Conservation (phyloP, 2,329 filamentous ascomycete species). For the Colletotrichum sp. region DNA sequence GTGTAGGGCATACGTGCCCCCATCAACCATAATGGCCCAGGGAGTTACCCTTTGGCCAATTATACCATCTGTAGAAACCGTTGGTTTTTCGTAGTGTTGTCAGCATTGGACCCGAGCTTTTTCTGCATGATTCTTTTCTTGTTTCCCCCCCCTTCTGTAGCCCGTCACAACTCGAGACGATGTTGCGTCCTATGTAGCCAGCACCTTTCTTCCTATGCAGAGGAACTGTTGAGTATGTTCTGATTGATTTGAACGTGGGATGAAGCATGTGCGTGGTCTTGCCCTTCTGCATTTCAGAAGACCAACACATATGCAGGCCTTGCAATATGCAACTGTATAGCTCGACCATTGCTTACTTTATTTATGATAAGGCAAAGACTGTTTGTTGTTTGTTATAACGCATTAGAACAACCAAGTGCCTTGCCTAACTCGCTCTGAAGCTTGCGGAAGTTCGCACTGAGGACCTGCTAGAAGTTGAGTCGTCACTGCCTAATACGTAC, state of each 20-base stretch:
- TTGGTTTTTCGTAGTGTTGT: background rate
- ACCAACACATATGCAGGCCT: too few relatives aligned
- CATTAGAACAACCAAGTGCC: background rate
- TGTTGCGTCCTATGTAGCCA: background rate
- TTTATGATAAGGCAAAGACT: background rate
- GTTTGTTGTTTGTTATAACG: background rate
- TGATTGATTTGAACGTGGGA: background rate
- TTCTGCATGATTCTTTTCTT: background rate
- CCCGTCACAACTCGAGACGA: too few relatives aligned
- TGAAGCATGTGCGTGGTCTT: background rate
- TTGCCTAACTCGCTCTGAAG: background rate
- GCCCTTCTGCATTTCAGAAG: background rate
- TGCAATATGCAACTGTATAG: too few relatives aligned
- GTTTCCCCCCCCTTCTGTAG: too few relatives aligned
- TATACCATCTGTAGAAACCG: background rate
- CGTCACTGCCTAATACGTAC: background rate
- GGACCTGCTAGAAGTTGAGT: background rate
- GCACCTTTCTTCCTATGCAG: background rate
- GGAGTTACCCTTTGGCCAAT: too few relatives aligned
- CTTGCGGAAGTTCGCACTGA: fast-evolving
- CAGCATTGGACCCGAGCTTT: background rate
- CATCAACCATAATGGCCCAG: too few relatives aligned
- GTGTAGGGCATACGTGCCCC: background rate
- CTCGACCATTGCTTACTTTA: too few relatives aligned
- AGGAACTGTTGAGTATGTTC: background rate